phyloP scores from a whole-genome alignment of 306 rosid genomes.

The Ochetophila trinervis region DNA sequence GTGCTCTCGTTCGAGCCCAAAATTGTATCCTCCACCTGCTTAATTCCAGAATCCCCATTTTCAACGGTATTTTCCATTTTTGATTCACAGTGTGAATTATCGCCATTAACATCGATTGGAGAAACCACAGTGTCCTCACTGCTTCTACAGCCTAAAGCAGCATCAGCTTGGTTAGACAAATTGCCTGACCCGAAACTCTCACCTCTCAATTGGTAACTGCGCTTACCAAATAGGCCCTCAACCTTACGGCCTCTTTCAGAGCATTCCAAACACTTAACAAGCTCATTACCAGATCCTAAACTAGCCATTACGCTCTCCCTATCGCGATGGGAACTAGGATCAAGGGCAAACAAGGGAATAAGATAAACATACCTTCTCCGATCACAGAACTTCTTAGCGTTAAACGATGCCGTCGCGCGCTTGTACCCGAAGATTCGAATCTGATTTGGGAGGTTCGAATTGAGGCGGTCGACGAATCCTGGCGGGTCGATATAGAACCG shows the following conservation, averaged over 20 bases:
- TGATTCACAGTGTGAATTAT: slow-evolving; percentile 25
- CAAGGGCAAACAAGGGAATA: slow-evolving; percentile 80
- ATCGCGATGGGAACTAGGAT: slow-evolving; percentile 77
- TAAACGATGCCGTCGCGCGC: slow-evolving; percentile 81
- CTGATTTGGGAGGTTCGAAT: slow-evolving; percentile 68
- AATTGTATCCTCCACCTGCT: not conserved
- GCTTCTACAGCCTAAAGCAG: slow-evolving; percentile 22
- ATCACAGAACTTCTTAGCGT: slow-evolving; percentile 91
- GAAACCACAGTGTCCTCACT: slow-evolving; percentile 30
- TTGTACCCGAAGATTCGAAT: slow-evolving; percentile 80
- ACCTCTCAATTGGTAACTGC: slow-evolving; percentile 39
- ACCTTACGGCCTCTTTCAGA: slow-evolving; percentile 94
- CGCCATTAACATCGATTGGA: slow-evolving; percentile 22
- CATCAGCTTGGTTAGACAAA: slow-evolving; percentile 31
- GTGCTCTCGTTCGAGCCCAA: slow-evolving; percentile 21
- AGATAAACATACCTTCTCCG: slow-evolving; percentile 94
- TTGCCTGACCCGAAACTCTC: slow-evolving; percentile 33
- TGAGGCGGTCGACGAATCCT: slow-evolving; percentile 84
- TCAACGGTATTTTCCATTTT: slow-evolving; percentile 34
- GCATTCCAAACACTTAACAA: slow-evolving; percentile 71
- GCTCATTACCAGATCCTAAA: slow-evolving; percentile 70
- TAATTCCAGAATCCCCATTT: slow-evolving; percentile 12
- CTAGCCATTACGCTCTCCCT: slow-evolving; percentile 91
- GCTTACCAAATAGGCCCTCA: slow-evolving; percentile 63
- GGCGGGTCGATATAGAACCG: slow-evolving; percentile 90